A percentile compares a stretch with the other conserved stretches of the same genome.
Conservation (phyloP, 116 monocot genomes). For the Posidonia oceanica region DNA sequence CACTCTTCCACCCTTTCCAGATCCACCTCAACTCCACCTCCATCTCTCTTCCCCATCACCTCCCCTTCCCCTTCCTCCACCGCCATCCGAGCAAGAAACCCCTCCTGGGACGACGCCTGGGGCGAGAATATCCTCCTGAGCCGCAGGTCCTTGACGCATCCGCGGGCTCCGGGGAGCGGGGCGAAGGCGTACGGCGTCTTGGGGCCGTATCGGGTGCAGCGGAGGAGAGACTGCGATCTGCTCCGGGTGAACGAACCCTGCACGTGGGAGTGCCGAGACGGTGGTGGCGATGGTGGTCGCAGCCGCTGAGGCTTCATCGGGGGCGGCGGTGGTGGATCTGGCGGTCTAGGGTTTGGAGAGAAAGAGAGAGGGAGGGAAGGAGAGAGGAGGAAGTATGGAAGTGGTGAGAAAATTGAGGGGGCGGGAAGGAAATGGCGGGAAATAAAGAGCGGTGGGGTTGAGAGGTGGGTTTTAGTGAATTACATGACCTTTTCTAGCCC, state of each 20-base stretch:
- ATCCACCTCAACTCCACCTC: too few species aligned
- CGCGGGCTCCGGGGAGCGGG: not conserved
- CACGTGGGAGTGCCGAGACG: not conserved
- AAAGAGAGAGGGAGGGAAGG: conserved; percentile 1
- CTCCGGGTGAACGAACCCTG: conserved; percentile 10
- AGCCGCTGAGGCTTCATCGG: conserved; percentile 6
- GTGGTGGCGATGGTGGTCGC: not conserved
- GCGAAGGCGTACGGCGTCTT: not conserved
- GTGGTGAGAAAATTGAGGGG: not conserved
- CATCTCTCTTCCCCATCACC: not conserved
- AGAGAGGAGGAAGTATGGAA: not conserved
- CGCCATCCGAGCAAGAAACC: not conserved
- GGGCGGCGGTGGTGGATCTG: too few species aligned
- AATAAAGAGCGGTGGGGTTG: not conserved
- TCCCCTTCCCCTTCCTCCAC: too few species aligned
- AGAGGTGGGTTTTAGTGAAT: too few species aligned
- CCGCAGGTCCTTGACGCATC: conserved; percentile 15
- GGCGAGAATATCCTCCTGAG: conserved; percentile 13
- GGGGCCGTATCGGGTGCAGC: conserved; percentile 15
- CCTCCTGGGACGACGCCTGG: not conserved
- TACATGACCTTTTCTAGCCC: too few species aligned
- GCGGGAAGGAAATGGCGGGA: conserved; percentile 1
- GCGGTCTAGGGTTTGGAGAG: not conserved
- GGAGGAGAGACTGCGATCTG: conserved; percentile 21
- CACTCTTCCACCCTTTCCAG: too few species aligned